Percentiles rank a stretch among this genome's conserved stretches.
Evolutionary conservation across 306 rosid genomes (phyloP).

Genomic region (Begonia fuchsioides): DNA sequence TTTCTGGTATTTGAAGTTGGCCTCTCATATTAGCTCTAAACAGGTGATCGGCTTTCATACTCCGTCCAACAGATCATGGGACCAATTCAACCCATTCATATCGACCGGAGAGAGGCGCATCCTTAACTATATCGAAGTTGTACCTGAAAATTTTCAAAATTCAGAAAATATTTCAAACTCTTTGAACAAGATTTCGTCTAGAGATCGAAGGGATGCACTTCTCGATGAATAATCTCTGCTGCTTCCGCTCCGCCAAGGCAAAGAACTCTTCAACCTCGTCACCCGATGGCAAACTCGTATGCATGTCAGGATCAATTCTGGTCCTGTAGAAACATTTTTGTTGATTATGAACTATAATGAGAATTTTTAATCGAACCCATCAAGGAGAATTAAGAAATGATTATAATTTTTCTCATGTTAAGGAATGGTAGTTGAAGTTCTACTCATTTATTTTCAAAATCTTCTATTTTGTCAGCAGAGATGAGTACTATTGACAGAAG

Average conservation of each 20-base stretch:
- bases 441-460: too few relatives aligned
- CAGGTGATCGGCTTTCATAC: neutral
- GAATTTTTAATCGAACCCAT: too few relatives aligned
- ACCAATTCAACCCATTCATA: slow-evolving; percentile 74
- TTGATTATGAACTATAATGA: too few relatives aligned
- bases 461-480: too few relatives aligned
- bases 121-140: slow-evolving; percentile 63
- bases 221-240: slow-evolving; percentile 52
- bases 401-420: too few relatives aligned
- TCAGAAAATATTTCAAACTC: neutral
- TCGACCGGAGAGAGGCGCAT: slow-evolving; percentile 62
- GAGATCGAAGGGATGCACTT: slow-evolving; percentile 26
- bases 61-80: slow-evolving; percentile 17
- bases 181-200: neutral
- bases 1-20: neutral
- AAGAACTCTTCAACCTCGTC: slow-evolving; percentile 81
- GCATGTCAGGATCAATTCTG: slow-evolving; percentile 4
- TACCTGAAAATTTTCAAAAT: slow-evolving; percentile 42
- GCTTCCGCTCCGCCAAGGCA: slow-evolving; percentile 59
- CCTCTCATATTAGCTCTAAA: slow-evolving; percentile 2
- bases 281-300: slow-evolving; percentile 48
- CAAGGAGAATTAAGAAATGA: too few relatives aligned
- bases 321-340: too few relatives aligned
- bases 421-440: too few relatives aligned
- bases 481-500: too few relatives aligned